Base-by-base conservation (phyloP, 2,329 filamentous ascomycete genomes). In the Dryadomyces quercus-mongolicae region DNA sequence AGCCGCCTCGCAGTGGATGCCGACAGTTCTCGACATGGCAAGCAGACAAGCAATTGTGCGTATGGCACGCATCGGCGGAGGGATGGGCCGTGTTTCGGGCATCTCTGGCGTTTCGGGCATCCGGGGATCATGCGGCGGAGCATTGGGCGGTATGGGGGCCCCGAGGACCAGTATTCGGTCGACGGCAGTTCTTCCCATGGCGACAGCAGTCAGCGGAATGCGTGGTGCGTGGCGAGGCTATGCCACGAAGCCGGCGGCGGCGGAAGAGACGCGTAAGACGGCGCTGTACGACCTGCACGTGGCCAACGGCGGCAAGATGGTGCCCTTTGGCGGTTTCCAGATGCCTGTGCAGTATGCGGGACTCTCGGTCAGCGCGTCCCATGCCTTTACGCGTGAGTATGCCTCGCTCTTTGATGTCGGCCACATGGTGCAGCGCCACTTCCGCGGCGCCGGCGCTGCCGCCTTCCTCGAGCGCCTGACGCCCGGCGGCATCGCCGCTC, bases 401-500 rank as follows among this genome's bases (percentile, higher is more conserved):
- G 86, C 88, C 55, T 95, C 90, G 59, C 73, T 98, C 59, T 98
- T 98, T 66, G 93, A 98, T 69, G 93, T 97, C 54, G 86, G 86
- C 67, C 93, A 97, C 73, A 97, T 97, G 92, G 90, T 85, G 59
- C 91, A 95, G 72, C 90, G 95, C 68, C 79, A 84, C 60, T 82
- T 98, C 66, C 81, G 81, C 52, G 93, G 93, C 0, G 82, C 88
- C 7, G 86, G 86, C 38, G 91, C 88, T 5, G 78, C 85, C 25
- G 80, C 80, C 5, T 93, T 97, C 66, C 79, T 98, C 40, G 84
- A 95, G 74, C 82, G 75, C 60, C 75, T 98, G 57, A 95, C 91
- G 0, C 93, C 93, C 0, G 84, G 85, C 13, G 81, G 82, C 47
- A 74, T 93, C 51, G 74, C 76, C 49, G 73, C 75, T 38, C 77